Conservation (phyloP, 1,284 basidiomycete species). For the Apiotrichum porosum region DNA sequence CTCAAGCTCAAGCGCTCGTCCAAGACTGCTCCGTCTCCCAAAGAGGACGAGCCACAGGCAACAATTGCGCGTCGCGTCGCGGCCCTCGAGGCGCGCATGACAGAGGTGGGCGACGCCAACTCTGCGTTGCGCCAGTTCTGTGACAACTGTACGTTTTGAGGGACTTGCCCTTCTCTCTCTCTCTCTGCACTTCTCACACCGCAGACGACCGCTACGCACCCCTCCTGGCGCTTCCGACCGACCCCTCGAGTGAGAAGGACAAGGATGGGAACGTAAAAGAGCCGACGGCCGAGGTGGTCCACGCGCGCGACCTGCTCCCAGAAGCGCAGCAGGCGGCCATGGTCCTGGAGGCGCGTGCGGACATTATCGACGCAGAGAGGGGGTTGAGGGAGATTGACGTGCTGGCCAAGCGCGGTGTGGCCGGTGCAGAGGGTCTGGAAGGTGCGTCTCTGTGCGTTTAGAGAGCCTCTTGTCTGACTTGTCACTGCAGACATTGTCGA, state of each 20-base stretch:
- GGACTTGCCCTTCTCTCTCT: no score
- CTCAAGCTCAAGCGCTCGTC: not conserved
- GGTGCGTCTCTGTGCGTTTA: conserved; percentile 20
- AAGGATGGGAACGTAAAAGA: not conserved
- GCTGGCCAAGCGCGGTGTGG: conserved; percentile 25
- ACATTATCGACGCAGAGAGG: conserved; percentile 35
- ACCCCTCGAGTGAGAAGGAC: not conserved
- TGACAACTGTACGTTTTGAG: conserved; percentile 28
- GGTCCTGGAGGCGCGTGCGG: conserved; percentile 34
- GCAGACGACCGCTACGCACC: conserved; percentile 36
- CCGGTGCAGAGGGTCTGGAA: conserved; percentile 35
- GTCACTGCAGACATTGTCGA: conserved; percentile 30
- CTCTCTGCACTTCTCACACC: no score
- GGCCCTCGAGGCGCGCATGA: conserved; percentile 10
- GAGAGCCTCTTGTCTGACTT: no score
- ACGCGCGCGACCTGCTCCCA: conserved; percentile 25
- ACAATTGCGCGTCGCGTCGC: not conserved
- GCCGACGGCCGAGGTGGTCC: not conserved
- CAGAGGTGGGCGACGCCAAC: conserved; percentile 18
- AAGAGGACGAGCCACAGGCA: no score
- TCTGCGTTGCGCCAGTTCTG: conserved; percentile 36
- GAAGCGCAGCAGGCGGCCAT: conserved; percentile 29
- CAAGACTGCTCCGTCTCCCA: not conserved
- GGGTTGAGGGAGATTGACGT: conserved; percentile 40
- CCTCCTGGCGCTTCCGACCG: conserved; percentile 13